Evolutionary conservation across 140 eudicot genomes (phyloP).

Genomic region (Stevia rebaudiana): DNA sequence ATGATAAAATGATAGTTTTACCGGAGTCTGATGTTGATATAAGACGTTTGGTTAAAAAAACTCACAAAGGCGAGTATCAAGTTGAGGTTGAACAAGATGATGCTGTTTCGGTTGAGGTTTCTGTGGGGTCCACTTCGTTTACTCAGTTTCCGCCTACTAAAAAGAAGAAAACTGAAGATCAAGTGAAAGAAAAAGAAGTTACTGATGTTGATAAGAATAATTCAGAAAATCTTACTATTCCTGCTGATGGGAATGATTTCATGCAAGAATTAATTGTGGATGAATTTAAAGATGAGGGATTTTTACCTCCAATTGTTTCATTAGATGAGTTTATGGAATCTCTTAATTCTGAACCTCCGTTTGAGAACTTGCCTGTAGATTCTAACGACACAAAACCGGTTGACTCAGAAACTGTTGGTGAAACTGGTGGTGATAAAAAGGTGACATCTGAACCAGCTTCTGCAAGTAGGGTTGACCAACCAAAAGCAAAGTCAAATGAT

Average conservation of each 20-base stretch:
- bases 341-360: constrained; percentile 79
- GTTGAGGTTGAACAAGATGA: constrained; percentile 74
- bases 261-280: constrained; percentile 95
- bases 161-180: constrained; percentile 30
- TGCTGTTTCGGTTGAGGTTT: constrained; percentile 61
- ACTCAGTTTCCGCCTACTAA: constrained; percentile 35
- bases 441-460: constrained; percentile 24
- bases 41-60: constrained; percentile 87
- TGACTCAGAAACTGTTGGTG: constrained; percentile 23
- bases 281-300: constrained; percentile 71
- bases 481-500: constrained; percentile 19
- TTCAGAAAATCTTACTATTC: constrained; percentile 50
- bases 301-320: constrained; percentile 82
- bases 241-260: constrained; percentile 71
- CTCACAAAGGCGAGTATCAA: constrained; percentile 93
- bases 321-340: constrained; percentile 95
- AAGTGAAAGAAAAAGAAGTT: constrained; percentile 29
- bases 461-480: constrained; percentile 14
- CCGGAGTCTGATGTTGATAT: constrained; percentile 70
- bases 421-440: constrained; percentile 13
- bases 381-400: constrained; percentile 25
- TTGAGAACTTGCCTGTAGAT: constrained; percentile 55
- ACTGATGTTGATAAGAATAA: constrained; percentile 23
- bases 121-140: constrained; percentile 41
- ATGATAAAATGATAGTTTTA: constrained; percentile 34